Percentiles rank a stretch among this genome's conserved stretches.
Conservation (phyloP, 345 rosid species). For the Populus tremula region DNA sequence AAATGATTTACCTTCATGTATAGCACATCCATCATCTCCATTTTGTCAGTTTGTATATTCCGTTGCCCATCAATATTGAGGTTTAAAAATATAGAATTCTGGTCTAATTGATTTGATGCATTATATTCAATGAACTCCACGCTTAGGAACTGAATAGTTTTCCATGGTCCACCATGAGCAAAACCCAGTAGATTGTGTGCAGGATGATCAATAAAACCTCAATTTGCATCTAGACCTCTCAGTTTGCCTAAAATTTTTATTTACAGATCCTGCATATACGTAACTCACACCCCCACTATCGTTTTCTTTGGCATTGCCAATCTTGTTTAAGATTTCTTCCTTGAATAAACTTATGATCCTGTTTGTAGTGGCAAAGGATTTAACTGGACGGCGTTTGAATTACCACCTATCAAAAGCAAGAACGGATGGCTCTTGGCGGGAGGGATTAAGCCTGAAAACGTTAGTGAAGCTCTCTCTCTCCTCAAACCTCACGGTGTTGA, state of each 20-base stretch:
- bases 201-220: neutral
- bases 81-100: neutral
- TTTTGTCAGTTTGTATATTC: neutral
- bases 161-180: neutral
- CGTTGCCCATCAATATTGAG: neutral
- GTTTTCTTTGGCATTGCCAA: neutral
- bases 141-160: neutral
- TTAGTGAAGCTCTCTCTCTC: conserved; percentile 52
- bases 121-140: neutral
- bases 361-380: conserved; percentile 78
- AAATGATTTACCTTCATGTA: neutral
- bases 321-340: neutral
- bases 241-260: neutral
- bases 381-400: conserved; percentile 60
- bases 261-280: neutral
- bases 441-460: conserved; percentile 70
- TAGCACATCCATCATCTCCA: neutral
- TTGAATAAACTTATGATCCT: neutral
- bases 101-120: neutral
- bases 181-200: neutral
- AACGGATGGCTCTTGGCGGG: conserved; percentile 89
- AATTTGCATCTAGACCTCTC: neutral
- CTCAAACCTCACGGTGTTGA: conserved; percentile 74
- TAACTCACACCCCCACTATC: no score
- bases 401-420: conserved; percentile 67